These are phyloP conservation scores for Tephrocybe sp. DNA, from an alignment of 768 basidiomycete genomes.

Conservation along the genomic window DNA sequence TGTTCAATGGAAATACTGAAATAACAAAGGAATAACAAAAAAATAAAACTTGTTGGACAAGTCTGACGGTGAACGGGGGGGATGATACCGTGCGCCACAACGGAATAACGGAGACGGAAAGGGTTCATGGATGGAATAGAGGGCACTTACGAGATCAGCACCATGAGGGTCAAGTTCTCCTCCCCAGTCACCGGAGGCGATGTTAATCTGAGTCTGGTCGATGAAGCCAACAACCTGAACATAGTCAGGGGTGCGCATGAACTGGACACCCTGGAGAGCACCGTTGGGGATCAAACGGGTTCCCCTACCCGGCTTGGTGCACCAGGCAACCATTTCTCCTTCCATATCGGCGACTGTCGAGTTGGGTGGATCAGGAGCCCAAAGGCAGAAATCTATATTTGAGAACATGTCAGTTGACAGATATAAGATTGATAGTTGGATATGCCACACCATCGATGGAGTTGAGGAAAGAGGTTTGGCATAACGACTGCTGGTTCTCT, in stretches of 20 bases:
- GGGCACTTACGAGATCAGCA: slow-evolving; percentile 31
- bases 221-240: slow-evolving; percentile 55
- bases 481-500: slow-evolving; percentile 50
- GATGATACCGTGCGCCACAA: background rate
- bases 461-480: slow-evolving; percentile 64
- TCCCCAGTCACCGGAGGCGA: slow-evolving; percentile 49
- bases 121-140: background rate
- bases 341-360: slow-evolving; percentile 56
- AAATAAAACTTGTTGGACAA: background rate
- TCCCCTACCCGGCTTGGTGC: slow-evolving; percentile 60
- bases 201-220: slow-evolving; percentile 53
- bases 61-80: background rate
- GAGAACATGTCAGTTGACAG: background rate
- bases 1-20: background rate
- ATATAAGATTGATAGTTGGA: background rate
- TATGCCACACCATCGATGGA: slow-evolving; percentile 43
- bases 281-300: slow-evolving; percentile 61
- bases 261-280: slow-evolving; percentile 54
- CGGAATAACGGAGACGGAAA: background rate
- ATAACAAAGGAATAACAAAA: background rate
- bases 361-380: slow-evolving; percentile 45
- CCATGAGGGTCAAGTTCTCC: slow-evolving; percentile 74
- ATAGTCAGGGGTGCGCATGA: slow-evolving; percentile 51
- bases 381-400: slow-evolving; percentile 56
- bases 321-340: slow-evolving; percentile 64